Conservation (phyloP, 1,139 yeast species). For the Diutina catenulata region DNA sequence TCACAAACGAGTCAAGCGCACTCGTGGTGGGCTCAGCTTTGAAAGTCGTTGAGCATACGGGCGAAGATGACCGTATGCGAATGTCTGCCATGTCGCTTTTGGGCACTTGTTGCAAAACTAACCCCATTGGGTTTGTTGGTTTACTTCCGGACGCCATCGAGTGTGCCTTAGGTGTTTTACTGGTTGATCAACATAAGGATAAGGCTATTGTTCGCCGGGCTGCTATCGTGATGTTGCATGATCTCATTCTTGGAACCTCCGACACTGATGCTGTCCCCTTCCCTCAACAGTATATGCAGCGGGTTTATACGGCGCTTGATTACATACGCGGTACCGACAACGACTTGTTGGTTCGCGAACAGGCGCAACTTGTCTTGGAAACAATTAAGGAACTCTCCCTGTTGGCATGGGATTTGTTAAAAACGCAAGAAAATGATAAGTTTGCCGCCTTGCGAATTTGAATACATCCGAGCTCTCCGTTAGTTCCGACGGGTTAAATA, state of each 20-base stretch:
- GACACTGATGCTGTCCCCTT: conserved; percentile 32
- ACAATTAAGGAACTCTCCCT: conserved; percentile 26
- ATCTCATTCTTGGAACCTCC: conserved; percentile 40
- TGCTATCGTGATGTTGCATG: conserved; percentile 60
- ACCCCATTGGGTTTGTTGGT: conserved; percentile 41
- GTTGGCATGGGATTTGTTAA: neutral
- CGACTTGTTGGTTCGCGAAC: conserved; percentile 51
- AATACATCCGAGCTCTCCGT: no score
- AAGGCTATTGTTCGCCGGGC: conserved; percentile 57
- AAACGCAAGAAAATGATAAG: neutral
- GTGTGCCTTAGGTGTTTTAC: conserved; percentile 64
- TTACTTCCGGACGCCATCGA: conserved; percentile 51
- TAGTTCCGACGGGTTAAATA: no score
- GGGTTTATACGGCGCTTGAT: conserved; percentile 28
- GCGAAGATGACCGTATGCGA: conserved; percentile 48
- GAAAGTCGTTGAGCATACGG: conserved; percentile 18
- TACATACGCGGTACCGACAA: conserved; percentile 36
- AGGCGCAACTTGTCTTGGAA: conserved; percentile 33
- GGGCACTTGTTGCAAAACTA: conserved; percentile 52
- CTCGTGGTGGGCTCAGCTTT: conserved; percentile 23
- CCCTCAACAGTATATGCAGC: conserved; percentile 34
- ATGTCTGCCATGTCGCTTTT: conserved; percentile 81
- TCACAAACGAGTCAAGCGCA: conserved; percentile 26
- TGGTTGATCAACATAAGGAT: conserved; percentile 36
- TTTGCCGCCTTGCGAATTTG: neutral